These are phyloP conservation scores for Dalbergia cochinchinensis DNA, from an alignment of 306 rosid genomes.

Conservation along the genomic window DNA sequence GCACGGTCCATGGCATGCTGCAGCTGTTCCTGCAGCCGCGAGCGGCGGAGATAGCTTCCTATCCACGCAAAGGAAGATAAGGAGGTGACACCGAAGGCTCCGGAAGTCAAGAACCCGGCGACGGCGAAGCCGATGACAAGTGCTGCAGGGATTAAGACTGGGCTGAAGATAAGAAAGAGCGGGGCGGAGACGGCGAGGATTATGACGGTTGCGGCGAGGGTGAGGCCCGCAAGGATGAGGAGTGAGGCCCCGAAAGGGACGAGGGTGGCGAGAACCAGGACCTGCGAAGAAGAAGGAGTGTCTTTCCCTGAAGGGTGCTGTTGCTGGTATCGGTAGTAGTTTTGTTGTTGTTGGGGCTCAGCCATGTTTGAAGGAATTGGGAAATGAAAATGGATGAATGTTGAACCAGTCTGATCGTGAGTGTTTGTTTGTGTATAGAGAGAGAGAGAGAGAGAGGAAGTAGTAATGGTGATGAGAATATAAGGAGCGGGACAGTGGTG, in stretches of 20 bases:
- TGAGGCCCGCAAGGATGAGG: slow-evolving; percentile 58
- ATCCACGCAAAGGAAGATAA: slow-evolving; percentile 72
- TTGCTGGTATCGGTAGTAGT: neutral
- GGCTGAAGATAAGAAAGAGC: slow-evolving; percentile 65
- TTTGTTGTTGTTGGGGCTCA: slow-evolving; percentile 12
- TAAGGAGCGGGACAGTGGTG: slow-evolving; percentile 37
- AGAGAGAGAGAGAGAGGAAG: slow-evolving; percentile 4
- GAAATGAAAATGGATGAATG: neutral
- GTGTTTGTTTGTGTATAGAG: neutral
- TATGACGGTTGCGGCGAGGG: slow-evolving; percentile 52
- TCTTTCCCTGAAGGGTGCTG: slow-evolving; percentile 15
- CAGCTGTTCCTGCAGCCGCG: slow-evolving; percentile 43
- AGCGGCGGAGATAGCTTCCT: slow-evolving; percentile 45
- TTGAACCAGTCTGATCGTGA: too few species aligned
- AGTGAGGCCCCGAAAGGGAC: slow-evolving; percentile 61
- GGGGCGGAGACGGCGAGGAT: slow-evolving; percentile 61
- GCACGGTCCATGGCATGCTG: slow-evolving; percentile 38
- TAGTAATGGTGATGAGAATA: neutral
- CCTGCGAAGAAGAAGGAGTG: slow-evolving; percentile 46
- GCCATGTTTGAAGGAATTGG: slow-evolving; percentile 52
- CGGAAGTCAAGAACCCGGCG: slow-evolving; percentile 65
- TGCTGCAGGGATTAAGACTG: slow-evolving; percentile 62
- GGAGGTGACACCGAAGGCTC: slow-evolving; percentile 63
- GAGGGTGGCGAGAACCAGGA: slow-evolving; percentile 52
- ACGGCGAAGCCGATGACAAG: slow-evolving; percentile 48